These are phyloP conservation scores for Sporothrix schenckii DNA, from an alignment of 2,329 filamentous ascomycete genomes.

Conservation along the genomic window DNA sequence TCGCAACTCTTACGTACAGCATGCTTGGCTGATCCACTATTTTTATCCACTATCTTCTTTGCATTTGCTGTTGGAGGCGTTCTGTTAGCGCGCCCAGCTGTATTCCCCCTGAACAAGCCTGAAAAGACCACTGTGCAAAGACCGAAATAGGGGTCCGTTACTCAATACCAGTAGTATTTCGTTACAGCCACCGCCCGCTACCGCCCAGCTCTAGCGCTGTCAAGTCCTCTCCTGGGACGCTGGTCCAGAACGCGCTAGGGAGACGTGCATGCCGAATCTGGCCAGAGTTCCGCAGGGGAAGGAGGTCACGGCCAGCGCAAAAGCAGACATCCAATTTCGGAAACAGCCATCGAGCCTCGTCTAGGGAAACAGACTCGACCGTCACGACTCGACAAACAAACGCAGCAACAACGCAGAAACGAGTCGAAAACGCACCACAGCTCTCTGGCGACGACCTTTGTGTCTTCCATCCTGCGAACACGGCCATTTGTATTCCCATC, in stretches of 20 bases:
- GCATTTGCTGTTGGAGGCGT: neutral
- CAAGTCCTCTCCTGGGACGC: neutral
- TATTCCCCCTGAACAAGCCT: neutral
- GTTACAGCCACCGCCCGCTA: neutral
- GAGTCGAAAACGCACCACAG: neutral
- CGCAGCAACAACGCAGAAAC: neutral
- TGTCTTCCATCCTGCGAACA: neutral
- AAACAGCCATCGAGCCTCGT: neutral
- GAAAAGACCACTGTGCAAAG: neutral
- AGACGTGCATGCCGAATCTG: conserved; percentile 11
- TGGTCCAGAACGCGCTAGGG: neutral
- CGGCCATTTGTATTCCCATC: neutral
- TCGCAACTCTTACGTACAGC: conserved; percentile 9
- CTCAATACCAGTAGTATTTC: neutral
- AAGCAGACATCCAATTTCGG: neutral
- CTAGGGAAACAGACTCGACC: too few relatives aligned
- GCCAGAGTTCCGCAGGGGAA: neutral
- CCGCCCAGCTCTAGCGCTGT: neutral
- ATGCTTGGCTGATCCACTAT: neutral
- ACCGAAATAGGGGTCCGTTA: neutral
- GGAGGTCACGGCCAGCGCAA: neutral
- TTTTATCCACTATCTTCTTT: neutral
- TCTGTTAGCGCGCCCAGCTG: neutral
- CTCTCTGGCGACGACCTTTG: too few relatives aligned
- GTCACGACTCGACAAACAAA: neutral